Evolutionary conservation across 495 filamentous ascomycete species (phyloP), one percentile per base, ranked within the genome.

Genomic region (Penicillium simplicissimum): DNA sequence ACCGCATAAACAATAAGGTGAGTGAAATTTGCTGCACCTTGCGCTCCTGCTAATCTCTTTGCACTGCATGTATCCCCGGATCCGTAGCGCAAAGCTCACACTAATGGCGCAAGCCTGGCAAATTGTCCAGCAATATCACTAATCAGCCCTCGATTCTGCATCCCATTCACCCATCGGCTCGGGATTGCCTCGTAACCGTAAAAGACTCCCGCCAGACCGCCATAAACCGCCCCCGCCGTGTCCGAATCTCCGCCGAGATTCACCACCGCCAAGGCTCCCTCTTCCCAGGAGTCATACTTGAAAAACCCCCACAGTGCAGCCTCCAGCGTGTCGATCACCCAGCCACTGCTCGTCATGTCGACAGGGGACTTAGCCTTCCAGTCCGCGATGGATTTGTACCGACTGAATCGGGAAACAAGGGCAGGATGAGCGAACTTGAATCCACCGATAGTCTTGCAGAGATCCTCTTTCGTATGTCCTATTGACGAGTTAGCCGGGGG

Each of bases 181-280:
- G 76, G 75, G 14, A 78, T 72, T 2, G 60, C 58, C 15, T 72
- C 76, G 38, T 71, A 54, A 6, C 76, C 78, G 71, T 83, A 81
- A 61, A 70, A 81, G 2, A 71, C 73, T 1, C 79, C 79, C 5
- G 77, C 78, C 17, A 85, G 56, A 4, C 78, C 79, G 5, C 81
- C 82, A 64, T 81, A 81, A 35, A 83, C 71, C 6, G 80, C 81
- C 8, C 74, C 80, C 9, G 78, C 81, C 8, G 78, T 83, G 67
- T 85, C 82, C 8, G 80, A 73, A 73, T 84, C 80, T 57, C 76
- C 73, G 8, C 81, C 78, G 47, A 77, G 58, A 66, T 82, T 84
- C 0, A 82, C 81, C 4, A 73, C 76, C 35, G 66, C 72, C 55
- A 82, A 57, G 8, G 73, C 79, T 0, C 81, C 79, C 34, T 76